Conservation (phyloP, 2,329 filamentous ascomycete species). For the Colletotrichum sp. region DNA sequence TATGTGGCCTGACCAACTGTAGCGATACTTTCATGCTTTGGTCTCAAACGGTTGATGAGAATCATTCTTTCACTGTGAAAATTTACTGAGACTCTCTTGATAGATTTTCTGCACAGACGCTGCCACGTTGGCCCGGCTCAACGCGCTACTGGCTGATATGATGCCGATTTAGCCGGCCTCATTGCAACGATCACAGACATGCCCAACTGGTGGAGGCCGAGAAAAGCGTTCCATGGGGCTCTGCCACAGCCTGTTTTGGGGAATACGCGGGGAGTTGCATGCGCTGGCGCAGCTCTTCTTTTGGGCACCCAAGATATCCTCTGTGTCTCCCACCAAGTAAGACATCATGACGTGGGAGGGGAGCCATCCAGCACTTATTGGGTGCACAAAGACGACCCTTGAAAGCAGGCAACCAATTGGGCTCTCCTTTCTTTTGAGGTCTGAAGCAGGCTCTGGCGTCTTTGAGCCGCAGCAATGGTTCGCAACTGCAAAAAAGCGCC, state of each 20-base stretch:
- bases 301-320: not conserved
- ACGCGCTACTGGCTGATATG: not conserved
- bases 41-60: not conserved
- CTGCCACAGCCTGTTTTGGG: not conserved
- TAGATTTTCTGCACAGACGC: not conserved
- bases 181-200: not conserved
- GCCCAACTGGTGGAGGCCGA: not conserved
- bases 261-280: not conserved
- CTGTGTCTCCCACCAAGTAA: not conserved
- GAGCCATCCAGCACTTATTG: not conserved
- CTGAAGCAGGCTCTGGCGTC: not conserved
- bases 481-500: not conserved
- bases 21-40: fast-evolving
- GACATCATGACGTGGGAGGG: not conserved
- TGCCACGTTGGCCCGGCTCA: not conserved
- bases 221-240: not conserved
- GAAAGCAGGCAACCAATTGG: not conserved
- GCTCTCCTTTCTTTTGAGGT: not conserved
- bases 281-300: not conserved
- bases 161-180: not conserved
- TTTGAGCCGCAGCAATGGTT: not conserved
- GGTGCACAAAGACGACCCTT: not conserved
- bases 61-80: not conserved
- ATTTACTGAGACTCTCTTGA: not conserved
- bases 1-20: not conserved